Evolutionary conservation across 1,139 yeast genomes (phyloP), one percentile per base, ranked within the genome.

Genomic region (Geotrichum bryndzae): DNA sequence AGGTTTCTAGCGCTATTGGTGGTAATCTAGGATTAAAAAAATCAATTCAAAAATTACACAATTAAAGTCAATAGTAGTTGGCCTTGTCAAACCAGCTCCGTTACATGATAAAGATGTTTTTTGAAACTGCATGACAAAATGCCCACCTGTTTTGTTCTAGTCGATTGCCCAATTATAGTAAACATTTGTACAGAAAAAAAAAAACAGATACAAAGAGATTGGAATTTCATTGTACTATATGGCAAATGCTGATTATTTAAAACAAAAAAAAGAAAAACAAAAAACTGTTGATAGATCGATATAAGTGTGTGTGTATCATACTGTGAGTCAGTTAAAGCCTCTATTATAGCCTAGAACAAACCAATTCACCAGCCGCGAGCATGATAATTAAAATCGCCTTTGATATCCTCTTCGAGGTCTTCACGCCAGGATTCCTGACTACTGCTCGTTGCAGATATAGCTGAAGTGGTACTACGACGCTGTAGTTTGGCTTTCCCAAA

Each of bases 331-430:
- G 27, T 25, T 4, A 25, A 25, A 8, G 13, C 45, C 45, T 4
- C 15, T 38, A 4, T n/a, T 38, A 18, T n/a, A 6, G 6, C 15
- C 18, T 18, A n/a, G 6, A 38, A 6, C 18, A 10, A 53, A 4
- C 18, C 3, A 6, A 27, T 10, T 48, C 67, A 75, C 78, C 78
- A 75, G 8, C 78, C 78, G 18, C 76, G 67, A 8, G 78, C 76
- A 62, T 75, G 78, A 64, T 75, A 75, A 63, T 74, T 74, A 64
- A 74, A 69, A 56, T 75, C 75, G 52, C 73, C 71, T 56, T 72
- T 72, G 3, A 68, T 68, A 18, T 58, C 61, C 22, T 72, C 74
- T 25, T 74, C 76, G 61, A 72, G 66, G 11, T 70, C 74, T 35
- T 70, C 70, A 22, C 66, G 62, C 75, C 76, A 73, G 1, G 69